Evolutionary conservation across 371 early-diverging fungal species (phyloP), one percentile per base, ranked within the genome.

Genomic region (Actinomucor elegans): DNA sequence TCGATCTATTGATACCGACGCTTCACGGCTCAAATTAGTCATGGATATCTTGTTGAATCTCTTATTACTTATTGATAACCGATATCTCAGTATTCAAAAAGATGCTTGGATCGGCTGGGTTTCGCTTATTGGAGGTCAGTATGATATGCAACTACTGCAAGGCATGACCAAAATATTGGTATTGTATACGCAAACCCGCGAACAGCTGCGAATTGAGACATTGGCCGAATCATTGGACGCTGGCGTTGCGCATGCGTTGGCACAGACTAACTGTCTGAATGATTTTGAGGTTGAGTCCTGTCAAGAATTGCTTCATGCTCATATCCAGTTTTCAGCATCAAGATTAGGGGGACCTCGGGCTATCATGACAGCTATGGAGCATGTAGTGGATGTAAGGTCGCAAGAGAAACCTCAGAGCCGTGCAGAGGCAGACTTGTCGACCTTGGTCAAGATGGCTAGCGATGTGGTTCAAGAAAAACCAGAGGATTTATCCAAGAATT

Each of bases 71-170:
- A 3, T 15, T 20, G 48, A 49, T 29, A 10, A 31, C 31, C 14
- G 7, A 0, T 44, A 51, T 29, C 38, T 59, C 3, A 2, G 35
- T 1, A 18, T 62, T 18, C 68, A 69, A 28, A 69, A 69, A 32
- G 60, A 69, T 6, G 65, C 64, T 9, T 75, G 69, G 72, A 63
- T 69, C 29, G 76, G 72, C 1, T 55, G 69, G 40, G 65, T 75
- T 1, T 57, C 69, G 2, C 24, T 71, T 10, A 52, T 64, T 3
- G 76, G 76, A 1, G 42, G 64, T 15, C 32, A 11, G 1, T 48
- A 62, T 12, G 72, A 73, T 28, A 48, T 47, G 0, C 35, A 48
- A 5, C 26, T 71, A 0, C 35, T 71, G 14, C 37, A 59, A 8
- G 59, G 48, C 9, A 66, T 73, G 71, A 51, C 55, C 1, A 23